A percentile compares a stretch with the other conserved stretches of the same genome.
phyloP scores from a whole-genome alignment of 345 rosid species.

The Rhodamnia rubescens region DNA sequence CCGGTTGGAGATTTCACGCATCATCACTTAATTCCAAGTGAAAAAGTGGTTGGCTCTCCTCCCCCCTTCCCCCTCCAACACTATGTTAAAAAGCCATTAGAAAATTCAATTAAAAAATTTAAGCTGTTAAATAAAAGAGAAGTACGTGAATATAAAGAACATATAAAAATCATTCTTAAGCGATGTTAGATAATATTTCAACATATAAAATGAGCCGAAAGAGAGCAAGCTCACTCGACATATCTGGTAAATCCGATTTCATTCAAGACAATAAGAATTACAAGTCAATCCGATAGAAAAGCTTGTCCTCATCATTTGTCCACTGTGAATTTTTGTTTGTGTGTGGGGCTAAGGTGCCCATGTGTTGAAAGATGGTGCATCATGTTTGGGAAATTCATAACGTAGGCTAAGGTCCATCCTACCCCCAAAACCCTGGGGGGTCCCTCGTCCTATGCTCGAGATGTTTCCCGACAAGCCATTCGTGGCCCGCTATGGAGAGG shows the following conservation, averaged over 20 bases:
- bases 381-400: not conserved
- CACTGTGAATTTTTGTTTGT: not conserved
- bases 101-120: accelerated
- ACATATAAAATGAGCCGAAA: not conserved
- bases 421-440: not conserved
- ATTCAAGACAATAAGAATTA: not conserved
- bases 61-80: not conserved
- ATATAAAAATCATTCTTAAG: accelerated
- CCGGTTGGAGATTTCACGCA: not conserved
- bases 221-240: not conserved
- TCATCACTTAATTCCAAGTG: not conserved
- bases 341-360: not conserved
- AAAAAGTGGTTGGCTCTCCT: not conserved
- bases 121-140: accelerated
- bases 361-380: not conserved
- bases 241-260: not conserved
- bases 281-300: not conserved
- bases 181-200: accelerated
- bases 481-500: not conserved
- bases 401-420: not conserved
- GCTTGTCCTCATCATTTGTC: not conserved
- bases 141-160: accelerated
- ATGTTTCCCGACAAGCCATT: not conserved
- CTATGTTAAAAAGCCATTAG: not conserved
- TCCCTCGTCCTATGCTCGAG: not conserved